Percentiles rank a stretch among this genome's conserved stretches.
Conservation (phyloP, 2,329 filamentous ascomycete genomes). For the Amylocarpus encephaloides region DNA sequence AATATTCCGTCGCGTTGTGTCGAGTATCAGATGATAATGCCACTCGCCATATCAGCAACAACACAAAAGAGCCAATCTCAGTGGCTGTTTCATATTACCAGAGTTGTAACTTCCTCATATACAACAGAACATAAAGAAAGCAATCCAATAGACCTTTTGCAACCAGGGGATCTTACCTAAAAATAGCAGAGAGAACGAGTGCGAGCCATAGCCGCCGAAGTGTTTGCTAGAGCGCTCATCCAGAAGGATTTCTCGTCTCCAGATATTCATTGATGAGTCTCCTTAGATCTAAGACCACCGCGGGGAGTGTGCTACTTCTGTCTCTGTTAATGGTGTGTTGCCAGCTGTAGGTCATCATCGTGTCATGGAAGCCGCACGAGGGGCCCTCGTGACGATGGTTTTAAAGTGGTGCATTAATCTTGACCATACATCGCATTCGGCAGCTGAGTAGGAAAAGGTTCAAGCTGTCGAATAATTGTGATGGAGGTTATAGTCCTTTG, state of each 20-base stretch:
- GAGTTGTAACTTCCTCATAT: constrained; percentile 33
- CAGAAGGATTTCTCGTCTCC: too few relatives aligned
- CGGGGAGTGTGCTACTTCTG: neutral
- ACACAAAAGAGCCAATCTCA: constrained; percentile 37
- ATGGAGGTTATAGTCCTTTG: constrained; percentile 55
- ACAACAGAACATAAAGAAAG: neutral
- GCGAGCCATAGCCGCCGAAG: too few relatives aligned
- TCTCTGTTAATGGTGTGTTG: constrained; percentile 37
- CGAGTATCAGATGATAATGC: constrained; percentile 13
- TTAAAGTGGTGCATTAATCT: constrained; percentile 65
- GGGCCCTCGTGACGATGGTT: constrained; percentile 75
- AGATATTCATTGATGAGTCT: too few relatives aligned
- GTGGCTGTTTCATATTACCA: constrained; percentile 51
- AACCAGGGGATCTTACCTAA: neutral
- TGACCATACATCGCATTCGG: constrained; percentile 67
- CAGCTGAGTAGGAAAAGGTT: constrained; percentile 52
- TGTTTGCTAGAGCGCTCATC: too few relatives aligned
- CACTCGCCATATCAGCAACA: constrained; percentile 39
- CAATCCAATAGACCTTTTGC: neutral
- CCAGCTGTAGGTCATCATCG: constrained; percentile 62
- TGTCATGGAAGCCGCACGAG: constrained; percentile 54
- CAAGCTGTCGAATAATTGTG: constrained; percentile 68
- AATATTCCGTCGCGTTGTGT: neutral
- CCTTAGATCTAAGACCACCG: too few relatives aligned
- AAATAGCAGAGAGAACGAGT: too few relatives aligned